Conservation (phyloP, 2,329 filamentous ascomycete genomes). For the Venturiaceae sp. region DNA sequence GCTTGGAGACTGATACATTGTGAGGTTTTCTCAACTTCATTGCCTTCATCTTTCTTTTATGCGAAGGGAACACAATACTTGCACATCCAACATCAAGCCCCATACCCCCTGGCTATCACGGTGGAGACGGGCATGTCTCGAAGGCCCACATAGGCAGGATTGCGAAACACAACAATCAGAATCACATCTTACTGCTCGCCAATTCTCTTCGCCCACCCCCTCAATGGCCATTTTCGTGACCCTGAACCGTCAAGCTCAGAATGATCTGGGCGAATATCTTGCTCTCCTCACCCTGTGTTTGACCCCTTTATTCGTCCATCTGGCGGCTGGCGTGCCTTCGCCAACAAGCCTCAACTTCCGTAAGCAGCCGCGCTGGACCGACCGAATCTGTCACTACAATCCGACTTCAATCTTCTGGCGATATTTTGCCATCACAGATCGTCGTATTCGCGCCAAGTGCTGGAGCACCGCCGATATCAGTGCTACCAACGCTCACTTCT, state of each 20-base stretch:
- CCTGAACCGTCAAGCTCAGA: slow-evolving; percentile 1
- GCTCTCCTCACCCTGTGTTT: slow-evolving; percentile 20
- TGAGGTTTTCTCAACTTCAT: too few species aligned
- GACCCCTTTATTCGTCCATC: slow-evolving; percentile 22
- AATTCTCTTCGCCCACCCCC: too few species aligned
- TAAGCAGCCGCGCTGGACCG: slow-evolving; percentile 18
- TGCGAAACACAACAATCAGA: too few species aligned
- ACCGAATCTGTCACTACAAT: slow-evolving; percentile 21
- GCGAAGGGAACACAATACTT: too few species aligned
- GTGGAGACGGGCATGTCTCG: too few species aligned
- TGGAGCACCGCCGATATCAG: slow-evolving; percentile 21
- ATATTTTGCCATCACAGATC: slow-evolving; percentile 24
- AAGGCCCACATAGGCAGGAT: too few species aligned
- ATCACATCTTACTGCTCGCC: too few species aligned
- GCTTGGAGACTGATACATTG: too few species aligned
- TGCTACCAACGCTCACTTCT: slow-evolving; percentile 25
- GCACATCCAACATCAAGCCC: too few species aligned
- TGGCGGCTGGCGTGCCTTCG: slow-evolving; percentile 17
- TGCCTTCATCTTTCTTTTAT: too few species aligned
- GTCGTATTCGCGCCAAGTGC: slow-evolving; percentile 18
- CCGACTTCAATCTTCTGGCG: slow-evolving; percentile 29
- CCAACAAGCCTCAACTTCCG: slow-evolving; percentile 13
- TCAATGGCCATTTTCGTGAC: neutral
- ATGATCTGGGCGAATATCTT: slow-evolving; percentile 19
- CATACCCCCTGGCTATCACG: too few species aligned